Evolutionary conservation across 805 yeast genomes (phyloP).

Genomic region (Ascoidea rubescens): DNA sequence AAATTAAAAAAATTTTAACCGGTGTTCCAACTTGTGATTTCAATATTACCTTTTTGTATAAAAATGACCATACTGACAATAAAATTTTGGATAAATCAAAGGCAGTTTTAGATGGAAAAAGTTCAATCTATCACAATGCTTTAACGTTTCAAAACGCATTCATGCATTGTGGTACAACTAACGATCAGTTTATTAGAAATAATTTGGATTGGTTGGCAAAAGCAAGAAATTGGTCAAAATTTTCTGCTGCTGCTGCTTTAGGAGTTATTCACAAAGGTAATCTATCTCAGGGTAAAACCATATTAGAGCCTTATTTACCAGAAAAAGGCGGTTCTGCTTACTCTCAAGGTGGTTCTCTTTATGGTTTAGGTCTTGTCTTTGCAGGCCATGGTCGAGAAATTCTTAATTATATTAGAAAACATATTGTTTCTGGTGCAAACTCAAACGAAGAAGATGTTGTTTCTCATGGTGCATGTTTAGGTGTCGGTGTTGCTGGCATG

Average conservation of each 20-base stretch:
- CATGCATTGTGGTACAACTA: conserved; percentile 92
- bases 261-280: conserved; percentile 97
- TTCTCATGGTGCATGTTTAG: conserved; percentile 91
- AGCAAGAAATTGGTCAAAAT: conserved; percentile 98
- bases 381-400: conserved; percentile 91
- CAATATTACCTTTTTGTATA: conserved; percentile 74
- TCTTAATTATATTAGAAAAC: conserved; percentile 54
- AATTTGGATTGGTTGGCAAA: conserved; percentile 93
- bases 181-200: conserved; percentile 79
- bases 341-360: conserved; percentile 91
- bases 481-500: conserved; percentile 95
- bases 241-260: conserved; percentile 93
- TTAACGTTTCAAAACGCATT: conserved; percentile 91
- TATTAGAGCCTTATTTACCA: conserved; percentile 85
- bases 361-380: conserved; percentile 83
- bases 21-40: conserved; percentile 93
- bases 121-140: conserved; percentile 90
- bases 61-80: conserved; percentile 79
- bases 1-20: conserved; percentile 56
- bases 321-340: conserved; percentile 60
- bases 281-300: conserved; percentile 75
- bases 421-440: conserved; percentile 49
- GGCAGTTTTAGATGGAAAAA: conserved; percentile 74
- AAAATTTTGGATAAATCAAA: conserved; percentile 73
- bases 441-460: conserved; percentile 66